phyloP scores from a whole-genome alignment of 1,284 basidiomycete species.

The Leccinum huronense region DNA sequence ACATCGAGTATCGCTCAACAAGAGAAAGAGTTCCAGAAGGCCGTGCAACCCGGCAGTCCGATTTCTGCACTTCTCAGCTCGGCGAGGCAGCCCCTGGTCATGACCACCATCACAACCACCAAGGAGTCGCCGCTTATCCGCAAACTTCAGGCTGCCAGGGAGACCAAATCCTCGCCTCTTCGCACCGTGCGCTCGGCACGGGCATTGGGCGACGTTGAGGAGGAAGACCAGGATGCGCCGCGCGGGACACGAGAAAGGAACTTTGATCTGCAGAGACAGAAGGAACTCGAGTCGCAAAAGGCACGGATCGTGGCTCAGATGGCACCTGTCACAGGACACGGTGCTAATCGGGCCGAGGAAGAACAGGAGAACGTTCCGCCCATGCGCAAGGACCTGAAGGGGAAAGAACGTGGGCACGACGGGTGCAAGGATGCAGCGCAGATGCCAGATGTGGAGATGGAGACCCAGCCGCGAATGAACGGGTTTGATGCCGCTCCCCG shows the following conservation, averaged over 20 bases:
- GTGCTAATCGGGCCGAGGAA: conserved; percentile 34
- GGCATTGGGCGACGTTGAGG: conserved; percentile 49
- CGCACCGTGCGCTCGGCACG: conserved; percentile 34
- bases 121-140: conserved; percentile 58
- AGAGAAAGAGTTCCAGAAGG: conserved; percentile 94
- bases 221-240: conserved; percentile 43
- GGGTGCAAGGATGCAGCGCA: conserved; percentile 26
- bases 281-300: conserved; percentile 82
- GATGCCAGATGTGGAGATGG: conserved; percentile 25
- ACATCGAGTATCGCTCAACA: conserved; percentile 75
- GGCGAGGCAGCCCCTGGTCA: conserved; percentile 84
- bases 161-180: conserved; percentile 39
- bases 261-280: conserved; percentile 54
- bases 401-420: conserved; percentile 36
- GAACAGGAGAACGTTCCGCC: conserved; percentile 49
- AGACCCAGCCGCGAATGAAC: conserved; percentile 41
- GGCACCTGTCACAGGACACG: conserved; percentile 55
- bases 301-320: conserved; percentile 88
- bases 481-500: conserved; percentile 68
- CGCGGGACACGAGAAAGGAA: conserved; percentile 43
- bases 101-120: conserved; percentile 48
- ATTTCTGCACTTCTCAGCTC: conserved; percentile 90
- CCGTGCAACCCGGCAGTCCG: conserved; percentile 92
- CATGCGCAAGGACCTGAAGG: conserved; percentile 32
- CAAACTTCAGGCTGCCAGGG: conserved; percentile 51